Conservation (phyloP, 1,284 basidiomycete genomes). For the Ceratobasidium sp. region DNA sequence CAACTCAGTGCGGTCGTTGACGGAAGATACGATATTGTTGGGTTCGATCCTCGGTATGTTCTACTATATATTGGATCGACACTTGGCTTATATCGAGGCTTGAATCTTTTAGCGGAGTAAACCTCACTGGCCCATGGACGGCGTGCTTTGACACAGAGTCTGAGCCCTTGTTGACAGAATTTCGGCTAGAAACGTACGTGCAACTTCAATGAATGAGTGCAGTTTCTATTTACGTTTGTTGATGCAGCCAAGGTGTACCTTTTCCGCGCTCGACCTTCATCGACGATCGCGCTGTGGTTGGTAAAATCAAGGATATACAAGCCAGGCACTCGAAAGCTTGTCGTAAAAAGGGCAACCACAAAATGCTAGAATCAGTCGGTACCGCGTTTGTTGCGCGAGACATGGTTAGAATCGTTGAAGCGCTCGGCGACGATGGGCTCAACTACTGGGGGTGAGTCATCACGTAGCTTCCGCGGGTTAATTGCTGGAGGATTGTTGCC, state of each 20-base stretch:
- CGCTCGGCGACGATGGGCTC: conserved; percentile 49
- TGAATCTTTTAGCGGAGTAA: conserved; percentile 9
- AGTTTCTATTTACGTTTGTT: not conserved
- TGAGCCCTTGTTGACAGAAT: not conserved
- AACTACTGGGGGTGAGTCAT: conserved; percentile 32
- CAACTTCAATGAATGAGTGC: not conserved
- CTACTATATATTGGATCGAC: conserved; percentile 39
- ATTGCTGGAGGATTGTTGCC: not conserved
- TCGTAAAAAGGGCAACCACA: conserved; percentile 45
- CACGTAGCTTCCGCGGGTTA: not conserved
- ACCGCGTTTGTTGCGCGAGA: conserved; percentile 52
- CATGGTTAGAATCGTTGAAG: conserved; percentile 51
- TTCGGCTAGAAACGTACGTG: conserved; percentile 8
- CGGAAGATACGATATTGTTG: conserved; percentile 49
- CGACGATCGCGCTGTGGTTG: not conserved
- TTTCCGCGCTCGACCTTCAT: conserved; percentile 5
- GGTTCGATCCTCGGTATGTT: conserved; percentile 37
- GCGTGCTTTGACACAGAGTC: conserved; percentile 33
- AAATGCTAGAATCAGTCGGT: conserved; percentile 48
- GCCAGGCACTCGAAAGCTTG: conserved; percentile 44
- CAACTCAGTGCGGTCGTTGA: conserved; percentile 46
- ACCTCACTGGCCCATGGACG: conserved; percentile 33
- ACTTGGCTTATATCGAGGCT: not conserved
- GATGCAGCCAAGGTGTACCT: conserved; percentile 2
- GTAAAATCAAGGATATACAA: conserved; percentile 2